Percentiles rank a stretch among this genome's conserved stretches.
phyloP scores from a whole-genome alignment of 805 yeast genomes.

The Saturnispora galanensis region DNA sequence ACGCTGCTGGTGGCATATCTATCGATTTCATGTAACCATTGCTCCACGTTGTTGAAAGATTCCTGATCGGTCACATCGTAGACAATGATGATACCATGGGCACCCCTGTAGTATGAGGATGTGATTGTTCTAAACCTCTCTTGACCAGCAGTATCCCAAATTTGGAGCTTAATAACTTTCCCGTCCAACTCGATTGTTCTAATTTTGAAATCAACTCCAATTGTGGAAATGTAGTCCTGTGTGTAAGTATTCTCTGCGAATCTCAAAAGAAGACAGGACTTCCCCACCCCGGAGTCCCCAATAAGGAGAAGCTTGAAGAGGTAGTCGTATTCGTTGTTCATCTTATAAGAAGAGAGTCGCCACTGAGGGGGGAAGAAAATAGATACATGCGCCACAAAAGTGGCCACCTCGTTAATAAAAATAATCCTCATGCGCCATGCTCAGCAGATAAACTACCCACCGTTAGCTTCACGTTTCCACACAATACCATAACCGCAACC shows the following conservation, averaged over 20 bases:
- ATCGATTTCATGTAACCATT: constrained; percentile 98
- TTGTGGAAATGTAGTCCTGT: constrained; percentile 92
- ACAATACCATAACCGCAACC: too few species aligned
- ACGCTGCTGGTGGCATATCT: constrained; percentile 97
- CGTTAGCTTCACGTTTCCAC: too few species aligned
- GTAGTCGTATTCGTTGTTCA: constrained; percentile 96
- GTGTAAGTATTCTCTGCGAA: constrained; percentile 97
- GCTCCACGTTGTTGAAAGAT: constrained; percentile 90
- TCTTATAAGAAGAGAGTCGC: constrained; percentile 16
- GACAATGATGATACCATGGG: constrained; percentile 96
- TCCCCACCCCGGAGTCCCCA: constrained; percentile 98
- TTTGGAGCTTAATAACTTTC: constrained; percentile 92
- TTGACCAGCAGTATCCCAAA: constrained; percentile 99
- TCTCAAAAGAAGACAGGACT: constrained; percentile 87
- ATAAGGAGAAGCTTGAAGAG: constrained; percentile 88
- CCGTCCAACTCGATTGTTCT: constrained; percentile 92
- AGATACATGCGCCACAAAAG: neutral
- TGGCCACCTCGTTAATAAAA: too few species aligned
- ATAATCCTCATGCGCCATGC: too few species aligned
- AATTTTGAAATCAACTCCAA: constrained; percentile 92
- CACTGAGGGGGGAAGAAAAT: neutral
- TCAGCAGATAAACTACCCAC: too few species aligned
- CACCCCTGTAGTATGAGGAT: constrained; percentile 95
- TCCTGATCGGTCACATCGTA: constrained; percentile 98
- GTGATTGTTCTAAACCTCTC: constrained; percentile 97